Evolutionary conservation across 768 basidiomycete species (phyloP).

Genomic region (Collybia mongolica): DNA sequence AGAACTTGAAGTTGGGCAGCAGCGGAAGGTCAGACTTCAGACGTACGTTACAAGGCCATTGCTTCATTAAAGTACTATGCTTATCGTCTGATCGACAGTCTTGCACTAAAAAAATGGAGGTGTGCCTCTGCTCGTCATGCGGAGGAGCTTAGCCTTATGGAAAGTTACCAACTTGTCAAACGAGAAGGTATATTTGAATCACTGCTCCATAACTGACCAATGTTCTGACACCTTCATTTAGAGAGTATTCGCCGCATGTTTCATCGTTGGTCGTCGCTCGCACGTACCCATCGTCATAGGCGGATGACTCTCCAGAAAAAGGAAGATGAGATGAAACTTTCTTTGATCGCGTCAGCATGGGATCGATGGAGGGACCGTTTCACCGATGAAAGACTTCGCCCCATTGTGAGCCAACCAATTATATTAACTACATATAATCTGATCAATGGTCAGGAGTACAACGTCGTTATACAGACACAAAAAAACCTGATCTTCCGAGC

Average conservation of each 20-base stretch:
- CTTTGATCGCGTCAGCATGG: conserved; percentile 58
- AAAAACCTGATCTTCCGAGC: conserved; percentile 62
- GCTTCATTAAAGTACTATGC: conserved; percentile 1
- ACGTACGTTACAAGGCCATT: conserved; percentile 21
- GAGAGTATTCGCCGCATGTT: conserved; percentile 70
- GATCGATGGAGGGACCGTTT: conserved; percentile 80
- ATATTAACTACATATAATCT: background rate
- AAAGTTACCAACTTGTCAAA: conserved; percentile 80
- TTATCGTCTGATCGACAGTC: conserved; percentile 30
- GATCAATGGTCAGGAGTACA: conserved; percentile 47
- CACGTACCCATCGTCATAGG: conserved; percentile 61
- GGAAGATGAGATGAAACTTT: conserved; percentile 60
- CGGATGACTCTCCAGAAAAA: conserved; percentile 56
- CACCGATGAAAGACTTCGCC: conserved; percentile 60
- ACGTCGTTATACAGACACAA: conserved; percentile 56
- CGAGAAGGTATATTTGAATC: conserved; percentile 55
- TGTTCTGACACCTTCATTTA: conserved; percentile 22
- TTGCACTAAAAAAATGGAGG: conserved; percentile 71
- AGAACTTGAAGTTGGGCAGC: conserved; percentile 63
- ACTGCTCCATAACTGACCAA: background rate
- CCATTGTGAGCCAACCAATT: conserved; percentile 45
- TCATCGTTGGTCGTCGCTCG: conserved; percentile 63
- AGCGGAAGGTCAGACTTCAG: conserved; percentile 28
- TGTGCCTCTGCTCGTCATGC: conserved; percentile 56
- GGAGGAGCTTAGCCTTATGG: conserved; percentile 77